Conservation (phyloP, 139 green algal species). For the Chlorella sp. region DNA sequence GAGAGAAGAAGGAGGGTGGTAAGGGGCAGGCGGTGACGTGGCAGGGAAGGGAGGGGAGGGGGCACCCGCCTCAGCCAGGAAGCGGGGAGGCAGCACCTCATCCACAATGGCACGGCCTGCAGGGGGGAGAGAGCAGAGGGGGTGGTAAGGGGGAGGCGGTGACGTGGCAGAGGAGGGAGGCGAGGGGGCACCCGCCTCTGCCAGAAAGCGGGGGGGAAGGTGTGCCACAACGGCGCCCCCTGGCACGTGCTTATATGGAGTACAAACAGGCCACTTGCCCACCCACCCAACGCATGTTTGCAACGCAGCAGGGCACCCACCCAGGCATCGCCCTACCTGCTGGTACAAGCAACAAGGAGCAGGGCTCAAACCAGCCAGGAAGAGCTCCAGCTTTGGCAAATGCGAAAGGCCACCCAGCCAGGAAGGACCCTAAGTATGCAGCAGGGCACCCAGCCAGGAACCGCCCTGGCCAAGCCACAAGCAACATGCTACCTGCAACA, state of each 20-base stretch:
- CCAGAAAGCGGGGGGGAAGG: constrained; percentile 64
- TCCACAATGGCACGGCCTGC: not conserved
- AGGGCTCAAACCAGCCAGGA: no score
- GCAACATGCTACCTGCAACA: no score
- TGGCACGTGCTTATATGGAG: no score
- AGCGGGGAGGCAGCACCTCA: constrained; percentile 53
- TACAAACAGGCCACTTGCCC: no score
- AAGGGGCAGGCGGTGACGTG: not conserved
- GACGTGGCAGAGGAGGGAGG: not conserved
- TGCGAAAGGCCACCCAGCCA: no score
- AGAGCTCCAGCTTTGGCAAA: constrained; percentile 70
- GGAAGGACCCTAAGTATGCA: no score
- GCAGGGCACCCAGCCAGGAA: constrained; percentile 73
- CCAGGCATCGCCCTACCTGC: no score
- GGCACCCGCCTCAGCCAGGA: constrained; percentile 75
- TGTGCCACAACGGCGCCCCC: not conserved
- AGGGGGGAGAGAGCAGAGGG: not conserved
- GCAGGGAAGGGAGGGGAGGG: not conserved
- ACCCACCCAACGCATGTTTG: not conserved
- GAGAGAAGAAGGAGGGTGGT: no score
- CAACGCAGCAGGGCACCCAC: no score
- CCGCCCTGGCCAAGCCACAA: not conserved
- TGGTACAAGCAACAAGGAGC: no score
- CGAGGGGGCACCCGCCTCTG: constrained; percentile 60
- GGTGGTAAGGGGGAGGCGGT: no score